Evolutionary conservation across 495 filamentous ascomycete genomes (phyloP).

Genomic region (Hypoxylon lienhwacheense): DNA sequence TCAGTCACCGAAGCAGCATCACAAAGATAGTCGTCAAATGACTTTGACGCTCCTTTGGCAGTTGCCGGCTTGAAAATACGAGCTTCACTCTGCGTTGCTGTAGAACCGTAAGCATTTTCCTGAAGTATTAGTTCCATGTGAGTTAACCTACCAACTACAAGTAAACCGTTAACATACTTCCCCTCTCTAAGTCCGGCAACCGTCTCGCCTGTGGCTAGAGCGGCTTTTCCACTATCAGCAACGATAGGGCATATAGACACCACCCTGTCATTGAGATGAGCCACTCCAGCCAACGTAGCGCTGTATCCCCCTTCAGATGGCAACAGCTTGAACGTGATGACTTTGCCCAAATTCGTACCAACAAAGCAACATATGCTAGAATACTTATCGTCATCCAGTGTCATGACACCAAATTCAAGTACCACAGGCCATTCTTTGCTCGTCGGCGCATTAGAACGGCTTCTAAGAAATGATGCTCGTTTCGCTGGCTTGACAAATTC

Average conservation of each 20-base stretch:
- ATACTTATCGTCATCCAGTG: constrained; percentile 87
- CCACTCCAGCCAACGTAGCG: constrained; percentile 69
- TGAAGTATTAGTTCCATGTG: not conserved
- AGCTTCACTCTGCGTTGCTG: constrained; percentile 72
- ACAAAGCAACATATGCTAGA: constrained; percentile 92
- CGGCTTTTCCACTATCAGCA: constrained; percentile 72
- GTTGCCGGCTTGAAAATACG: constrained; percentile 84
- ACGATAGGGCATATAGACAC: constrained; percentile 77
- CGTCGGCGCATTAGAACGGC: constrained; percentile 46
- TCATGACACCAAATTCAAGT: constrained; percentile 92
- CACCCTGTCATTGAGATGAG: constrained; percentile 67
- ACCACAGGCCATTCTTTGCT: constrained; percentile 70
- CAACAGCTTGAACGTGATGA: constrained; percentile 87
- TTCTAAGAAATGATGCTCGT: constrained; percentile 63
- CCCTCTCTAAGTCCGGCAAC: constrained; percentile 75
- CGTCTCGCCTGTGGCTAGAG: constrained; percentile 69
- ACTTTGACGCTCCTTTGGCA: constrained; percentile 83
- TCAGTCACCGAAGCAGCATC: constrained; percentile 75
- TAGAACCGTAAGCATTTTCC: constrained; percentile 1
- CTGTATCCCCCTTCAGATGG: constrained; percentile 72
- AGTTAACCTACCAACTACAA: constrained; percentile 54
- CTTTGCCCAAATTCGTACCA: constrained; percentile 78
- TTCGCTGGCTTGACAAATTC: constrained; percentile 73
- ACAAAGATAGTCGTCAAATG: constrained; percentile 80
- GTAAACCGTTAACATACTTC: constrained; percentile 67